Evolutionary conservation across 495 filamentous ascomycete genomes (phyloP).

Genomic region (Lophiotrema nucula): DNA sequence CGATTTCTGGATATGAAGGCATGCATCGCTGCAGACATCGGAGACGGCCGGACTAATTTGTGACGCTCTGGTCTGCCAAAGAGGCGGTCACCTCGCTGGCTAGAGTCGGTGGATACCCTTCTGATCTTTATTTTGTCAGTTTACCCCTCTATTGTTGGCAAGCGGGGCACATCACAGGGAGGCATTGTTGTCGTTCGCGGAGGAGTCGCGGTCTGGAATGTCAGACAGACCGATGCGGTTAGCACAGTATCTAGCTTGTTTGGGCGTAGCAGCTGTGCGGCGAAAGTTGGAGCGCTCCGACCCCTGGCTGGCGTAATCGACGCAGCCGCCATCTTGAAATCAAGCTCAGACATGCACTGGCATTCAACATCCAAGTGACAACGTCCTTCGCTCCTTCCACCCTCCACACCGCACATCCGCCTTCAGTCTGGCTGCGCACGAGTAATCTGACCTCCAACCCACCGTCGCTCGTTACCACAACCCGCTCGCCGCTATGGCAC

Average conservation of each 20-base stretch:
- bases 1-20: no score
- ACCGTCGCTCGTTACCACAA: slow-evolving; percentile 12
- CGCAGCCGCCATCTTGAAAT: slow-evolving; percentile 19
- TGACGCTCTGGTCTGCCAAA: no score
- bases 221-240: neutral
- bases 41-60: no score
- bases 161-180: no score
- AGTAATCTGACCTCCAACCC: neutral
- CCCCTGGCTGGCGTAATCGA: slow-evolving; percentile 6
- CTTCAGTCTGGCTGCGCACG: no score
- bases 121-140: no score
- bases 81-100: no score
- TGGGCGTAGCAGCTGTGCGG: neutral
- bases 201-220: neutral
- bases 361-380: neutral
- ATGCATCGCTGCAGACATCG: no score
- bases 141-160: no score
- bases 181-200: neutral
- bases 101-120: no score
- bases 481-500: slow-evolving; percentile 28
- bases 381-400: neutral
- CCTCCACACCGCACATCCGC: no score
- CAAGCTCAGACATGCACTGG: slow-evolving; percentile 10
- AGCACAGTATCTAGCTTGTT: neutral
- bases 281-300: neutral